A percentile compares a stretch with the other conserved stretches of the same genome.
These are phyloP conservation scores for Hypoxylon sp. DNA, from an alignment of 2,329 filamentous ascomycete genomes.

Conservation along the genomic window DNA sequence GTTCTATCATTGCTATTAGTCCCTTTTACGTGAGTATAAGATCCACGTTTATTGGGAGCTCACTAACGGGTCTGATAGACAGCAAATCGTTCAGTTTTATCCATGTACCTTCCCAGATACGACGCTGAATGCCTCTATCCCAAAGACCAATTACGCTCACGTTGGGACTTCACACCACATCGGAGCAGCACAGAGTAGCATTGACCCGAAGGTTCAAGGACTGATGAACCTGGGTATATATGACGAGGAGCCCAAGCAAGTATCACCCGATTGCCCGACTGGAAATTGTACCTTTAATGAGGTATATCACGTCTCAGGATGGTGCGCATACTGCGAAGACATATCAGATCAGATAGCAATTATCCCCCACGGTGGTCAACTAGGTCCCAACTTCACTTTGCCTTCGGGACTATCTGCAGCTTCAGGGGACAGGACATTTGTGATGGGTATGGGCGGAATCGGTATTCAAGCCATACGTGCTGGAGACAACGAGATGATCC, in stretches of 20 bases:
- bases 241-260: conserved; percentile 9
- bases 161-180: conserved; percentile 19
- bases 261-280: conserved; percentile 15
- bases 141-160: conserved; percentile 19
- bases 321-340: conserved; percentile 29
- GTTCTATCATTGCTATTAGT: conserved; percentile 27
- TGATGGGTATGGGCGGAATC: background rate
- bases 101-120: conserved; percentile 19
- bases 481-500: background rate
- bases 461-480: conserved; percentile 20
- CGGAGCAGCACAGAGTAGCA: conserved; percentile 1
- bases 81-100: conserved; percentile 29
- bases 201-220: conserved; percentile 12
- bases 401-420: conserved; percentile 23
- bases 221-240: conserved; percentile 29
- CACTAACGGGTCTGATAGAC: conserved; percentile 7
- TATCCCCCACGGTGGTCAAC: background rate
- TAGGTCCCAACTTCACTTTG: conserved; percentile 19
- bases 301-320: conserved; percentile 21
- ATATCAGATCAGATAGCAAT: conserved; percentile 24
- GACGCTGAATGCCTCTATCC: conserved; percentile 23
- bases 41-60: background rate
- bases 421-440: conserved; percentile 9
- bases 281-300: conserved; percentile 31
- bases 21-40: conserved; percentile 25